phyloP scores from a whole-genome alignment of 768 basidiomycete species.

The Tylopilus cervinicoccineus region DNA sequence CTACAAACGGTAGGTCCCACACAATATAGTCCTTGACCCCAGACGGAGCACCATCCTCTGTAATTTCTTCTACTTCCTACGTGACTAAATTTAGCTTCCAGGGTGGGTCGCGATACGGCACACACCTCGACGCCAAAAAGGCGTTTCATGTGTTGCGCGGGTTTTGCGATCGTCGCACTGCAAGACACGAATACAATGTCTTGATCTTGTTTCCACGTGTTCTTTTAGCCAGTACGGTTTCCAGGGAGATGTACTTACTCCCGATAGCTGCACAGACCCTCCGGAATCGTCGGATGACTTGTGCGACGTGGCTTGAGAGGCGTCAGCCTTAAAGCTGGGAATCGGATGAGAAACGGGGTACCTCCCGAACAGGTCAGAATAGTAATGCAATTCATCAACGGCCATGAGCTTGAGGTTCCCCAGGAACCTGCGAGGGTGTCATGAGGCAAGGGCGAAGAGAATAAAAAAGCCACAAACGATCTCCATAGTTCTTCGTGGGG shows the following conservation, averaged over 20 bases:
- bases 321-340: neutral
- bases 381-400: slow-evolving; percentile 87
- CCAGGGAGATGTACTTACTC: slow-evolving; percentile 42
- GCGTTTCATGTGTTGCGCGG: slow-evolving; percentile 67
- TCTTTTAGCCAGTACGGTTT: neutral
- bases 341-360: slow-evolving; percentile 20
- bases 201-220: slow-evolving; percentile 37
- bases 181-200: slow-evolving; percentile 71
- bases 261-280: slow-evolving; percentile 74
- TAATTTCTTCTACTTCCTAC: slow-evolving; percentile 61
- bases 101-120: neutral
- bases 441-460: neutral
- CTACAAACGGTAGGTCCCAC: slow-evolving; percentile 67
- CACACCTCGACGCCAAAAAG: slow-evolving; percentile 62
- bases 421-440: slow-evolving; percentile 51
- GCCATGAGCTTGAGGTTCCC: slow-evolving; percentile 73
- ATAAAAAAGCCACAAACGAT: slow-evolving; percentile 37
- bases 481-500: slow-evolving; percentile 86
- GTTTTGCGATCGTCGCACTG: slow-evolving; percentile 82
- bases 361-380: slow-evolving; percentile 79
- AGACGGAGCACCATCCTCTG: slow-evolving; percentile 78
- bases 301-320: slow-evolving; percentile 66
- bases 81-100: neutral
- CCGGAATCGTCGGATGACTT: slow-evolving; percentile 71
- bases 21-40: slow-evolving; percentile 77